Conservation (phyloP, 2,329 filamentous ascomycete species). For the Xenosphaeropsis pyriputrescens region DNA sequence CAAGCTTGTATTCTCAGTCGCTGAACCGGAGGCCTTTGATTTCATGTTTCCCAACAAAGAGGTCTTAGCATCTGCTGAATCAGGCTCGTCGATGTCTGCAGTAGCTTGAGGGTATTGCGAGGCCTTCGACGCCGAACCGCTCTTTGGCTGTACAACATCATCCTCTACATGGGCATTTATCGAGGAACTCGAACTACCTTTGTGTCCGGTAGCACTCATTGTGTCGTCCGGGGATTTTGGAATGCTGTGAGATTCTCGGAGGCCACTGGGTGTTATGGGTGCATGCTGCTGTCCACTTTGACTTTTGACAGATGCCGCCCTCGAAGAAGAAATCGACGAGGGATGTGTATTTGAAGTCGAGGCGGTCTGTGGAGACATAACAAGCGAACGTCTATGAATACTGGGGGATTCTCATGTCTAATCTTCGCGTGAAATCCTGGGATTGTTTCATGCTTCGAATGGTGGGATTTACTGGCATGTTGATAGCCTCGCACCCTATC, state of each 20-base stretch:
- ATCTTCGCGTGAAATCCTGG: too few species aligned
- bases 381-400: too few species aligned
- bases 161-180: not conserved
- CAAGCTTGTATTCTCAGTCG: conserved; percentile 36
- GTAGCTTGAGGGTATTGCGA: not conserved
- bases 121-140: not conserved
- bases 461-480: too few species aligned
- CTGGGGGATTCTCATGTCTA: too few species aligned
- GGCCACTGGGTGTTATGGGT: conserved; percentile 12
- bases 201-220: conserved; percentile 3
- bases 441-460: too few species aligned
- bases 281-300: conserved; percentile 5
- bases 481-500: too few species aligned
- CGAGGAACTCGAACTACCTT: conserved; percentile 2
- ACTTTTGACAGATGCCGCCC: too few species aligned
- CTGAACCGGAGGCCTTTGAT: not conserved
- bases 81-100: not conserved
- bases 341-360: too few species aligned
- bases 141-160: not conserved
- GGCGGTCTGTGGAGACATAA: too few species aligned
- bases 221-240: conserved; percentile 9
- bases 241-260: conserved; percentile 15
- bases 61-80: not conserved
- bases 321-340: too few species aligned
- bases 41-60: not conserved